phyloP scores from a whole-genome alignment of 305 asterid genomes.

The Rubia peregrina region DNA sequence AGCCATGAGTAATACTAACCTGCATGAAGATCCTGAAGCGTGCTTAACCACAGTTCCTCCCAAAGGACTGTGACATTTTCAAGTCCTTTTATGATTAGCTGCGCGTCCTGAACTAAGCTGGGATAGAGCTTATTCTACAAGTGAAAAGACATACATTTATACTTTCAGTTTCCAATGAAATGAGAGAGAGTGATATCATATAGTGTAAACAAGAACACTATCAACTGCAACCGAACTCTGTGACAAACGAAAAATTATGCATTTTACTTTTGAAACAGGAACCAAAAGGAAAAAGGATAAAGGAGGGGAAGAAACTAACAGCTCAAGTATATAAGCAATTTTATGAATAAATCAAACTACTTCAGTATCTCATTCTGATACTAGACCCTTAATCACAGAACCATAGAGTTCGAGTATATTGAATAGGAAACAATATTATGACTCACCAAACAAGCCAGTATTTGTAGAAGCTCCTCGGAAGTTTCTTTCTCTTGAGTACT shows the following conservation, averaged over 20 bases:
- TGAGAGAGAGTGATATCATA: background rate
- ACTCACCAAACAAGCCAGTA: constrained; percentile 83
- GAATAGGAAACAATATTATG: background rate
- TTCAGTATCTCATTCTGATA: background rate
- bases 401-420: background rate
- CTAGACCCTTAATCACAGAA: background rate
- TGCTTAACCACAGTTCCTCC: constrained; percentile 99
- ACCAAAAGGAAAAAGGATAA: background rate
- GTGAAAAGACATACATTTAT: constrained; percentile 11
- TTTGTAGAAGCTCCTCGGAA: constrained; percentile 82
- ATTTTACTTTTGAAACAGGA: background rate
- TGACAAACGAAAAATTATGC: background rate
- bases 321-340: background rate
- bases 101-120: constrained; percentile 81
- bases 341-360: background rate
- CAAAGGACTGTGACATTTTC: constrained; percentile 95
- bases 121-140: constrained; percentile 85
- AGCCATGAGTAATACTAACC: constrained; percentile 32
- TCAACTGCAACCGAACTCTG: background rate
- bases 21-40: constrained; percentile 98
- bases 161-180: constrained; percentile 2
- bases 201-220: background rate
- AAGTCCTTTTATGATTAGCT: constrained; percentile 90
- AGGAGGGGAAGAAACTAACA: background rate
- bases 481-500: constrained; percentile 79